These are phyloP conservation scores for Fusarium sp. DNA, from an alignment of 2,329 filamentous ascomycete species.

Conservation along the genomic window DNA sequence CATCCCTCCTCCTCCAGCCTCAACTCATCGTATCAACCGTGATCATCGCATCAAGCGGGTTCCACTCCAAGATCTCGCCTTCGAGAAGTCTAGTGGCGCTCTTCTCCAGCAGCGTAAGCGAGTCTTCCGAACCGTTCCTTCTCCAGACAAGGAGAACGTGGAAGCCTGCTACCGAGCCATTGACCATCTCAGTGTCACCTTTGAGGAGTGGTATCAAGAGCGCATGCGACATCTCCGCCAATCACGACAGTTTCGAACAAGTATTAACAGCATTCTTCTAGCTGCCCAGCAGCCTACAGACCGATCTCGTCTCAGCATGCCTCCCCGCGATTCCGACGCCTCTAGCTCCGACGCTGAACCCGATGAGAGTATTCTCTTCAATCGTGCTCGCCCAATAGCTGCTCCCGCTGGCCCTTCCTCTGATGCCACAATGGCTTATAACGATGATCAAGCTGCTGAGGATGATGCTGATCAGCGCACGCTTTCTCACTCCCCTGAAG, in stretches of 20 bases:
- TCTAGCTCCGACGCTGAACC: slow-evolving; percentile 48
- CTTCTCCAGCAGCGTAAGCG: slow-evolving; percentile 34
- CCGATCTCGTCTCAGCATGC: slow-evolving; percentile 50
- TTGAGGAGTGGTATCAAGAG: slow-evolving; percentile 1
- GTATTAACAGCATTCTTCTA: slow-evolving; percentile 34
- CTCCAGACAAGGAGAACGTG: slow-evolving; percentile 42
- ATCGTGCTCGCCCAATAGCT: slow-evolving; percentile 38
- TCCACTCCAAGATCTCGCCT: slow-evolving; percentile 42
- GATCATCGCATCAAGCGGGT: slow-evolving; percentile 32
- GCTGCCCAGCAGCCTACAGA: slow-evolving; percentile 41
- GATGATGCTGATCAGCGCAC: slow-evolving; percentile 33
- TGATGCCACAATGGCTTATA: slow-evolving; percentile 45
- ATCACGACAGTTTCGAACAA: not conserved
- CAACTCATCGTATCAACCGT: not conserved
- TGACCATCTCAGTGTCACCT: slow-evolving; percentile 14
- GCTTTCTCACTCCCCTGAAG: slow-evolving; percentile 42
- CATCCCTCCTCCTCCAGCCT: not conserved
- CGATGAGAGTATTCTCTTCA: slow-evolving; percentile 50
- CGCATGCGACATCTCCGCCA: not conserved
- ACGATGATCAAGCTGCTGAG: slow-evolving; percentile 37
- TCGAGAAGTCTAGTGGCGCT: slow-evolving; percentile 32
- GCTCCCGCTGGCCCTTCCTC: slow-evolving; percentile 24
- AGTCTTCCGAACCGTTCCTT: slow-evolving; percentile 38
- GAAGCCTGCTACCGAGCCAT: slow-evolving; percentile 25
- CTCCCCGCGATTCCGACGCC: slow-evolving; percentile 48